Conservation (phyloP, 495 filamentous ascomycete species). For the Gamarada debralockiae region DNA sequence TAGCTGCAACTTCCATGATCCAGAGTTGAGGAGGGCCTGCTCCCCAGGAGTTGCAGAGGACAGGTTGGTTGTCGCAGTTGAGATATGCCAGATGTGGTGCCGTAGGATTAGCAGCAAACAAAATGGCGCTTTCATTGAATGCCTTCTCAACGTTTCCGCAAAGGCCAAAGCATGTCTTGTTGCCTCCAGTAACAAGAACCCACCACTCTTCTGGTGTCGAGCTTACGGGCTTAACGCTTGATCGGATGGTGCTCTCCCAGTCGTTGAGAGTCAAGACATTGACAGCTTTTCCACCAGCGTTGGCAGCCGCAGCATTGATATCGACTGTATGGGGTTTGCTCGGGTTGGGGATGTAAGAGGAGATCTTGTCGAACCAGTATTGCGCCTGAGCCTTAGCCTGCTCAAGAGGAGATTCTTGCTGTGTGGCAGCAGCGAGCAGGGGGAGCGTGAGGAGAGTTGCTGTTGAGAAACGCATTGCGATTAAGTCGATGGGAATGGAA, state of each 20-base stretch:
- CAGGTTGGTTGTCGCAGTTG: conserved; percentile 73
- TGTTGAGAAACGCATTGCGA: conserved; percentile 62
- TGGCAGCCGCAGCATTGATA: conserved; percentile 39
- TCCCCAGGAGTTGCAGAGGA: conserved; percentile 82
- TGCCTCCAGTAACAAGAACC: conserved; percentile 76
- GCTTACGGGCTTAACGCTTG: conserved; percentile 50
- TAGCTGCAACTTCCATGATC: conserved; percentile 60
- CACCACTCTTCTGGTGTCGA: conserved; percentile 71
- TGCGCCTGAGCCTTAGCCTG: conserved; percentile 46
- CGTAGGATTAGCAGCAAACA: conserved; percentile 62
- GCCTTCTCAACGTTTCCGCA: conserved; percentile 43
- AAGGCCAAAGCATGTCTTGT: conserved; percentile 78
- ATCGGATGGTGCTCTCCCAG: conserved; percentile 66
- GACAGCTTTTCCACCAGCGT: conserved; percentile 48
- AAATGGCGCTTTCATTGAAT: conserved; percentile 58
- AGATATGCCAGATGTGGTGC: conserved; percentile 68
- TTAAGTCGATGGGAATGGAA: conserved; percentile 1
- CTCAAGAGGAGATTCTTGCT: conserved; percentile 59
- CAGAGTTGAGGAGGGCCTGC: conserved; percentile 66
- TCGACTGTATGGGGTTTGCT: conserved; percentile 27
- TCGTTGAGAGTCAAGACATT: conserved; percentile 64
- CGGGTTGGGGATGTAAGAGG: conserved; percentile 53
- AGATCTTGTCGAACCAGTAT: conserved; percentile 59
- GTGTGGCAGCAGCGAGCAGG: conserved; percentile 58
- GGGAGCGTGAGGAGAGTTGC: conserved; percentile 61